Percentiles rank a stretch among this genome's conserved stretches.
phyloP scores from a whole-genome alignment of 805 yeast species.

The Yamadazyma laniorum region DNA sequence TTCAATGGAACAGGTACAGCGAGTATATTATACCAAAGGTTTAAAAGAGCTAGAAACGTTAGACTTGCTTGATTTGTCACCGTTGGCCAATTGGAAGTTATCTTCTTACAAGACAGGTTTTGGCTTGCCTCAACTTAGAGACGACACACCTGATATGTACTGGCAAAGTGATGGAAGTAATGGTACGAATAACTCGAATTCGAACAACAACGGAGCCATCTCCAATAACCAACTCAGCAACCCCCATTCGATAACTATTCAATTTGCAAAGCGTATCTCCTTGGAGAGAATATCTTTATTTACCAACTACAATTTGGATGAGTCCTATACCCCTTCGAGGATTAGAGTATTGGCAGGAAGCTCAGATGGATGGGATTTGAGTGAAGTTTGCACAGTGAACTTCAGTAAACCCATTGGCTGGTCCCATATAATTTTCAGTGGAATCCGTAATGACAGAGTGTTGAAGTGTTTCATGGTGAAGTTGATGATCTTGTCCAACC shows the following conservation, averaged over 20 bases:
- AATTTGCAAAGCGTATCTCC: slow-evolving; percentile 73
- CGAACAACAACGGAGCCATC: slow-evolving; percentile 19
- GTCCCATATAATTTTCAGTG: slow-evolving; percentile 62
- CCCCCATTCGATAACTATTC: slow-evolving; percentile 80
- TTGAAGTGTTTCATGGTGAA: slow-evolving; percentile 67
- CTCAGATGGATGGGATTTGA: slow-evolving; percentile 69
- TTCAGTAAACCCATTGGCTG: slow-evolving; percentile 74
- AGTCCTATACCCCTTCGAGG: slow-evolving; percentile 85
- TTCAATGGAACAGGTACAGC: slow-evolving; percentile 38
- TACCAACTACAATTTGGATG: slow-evolving; percentile 71
- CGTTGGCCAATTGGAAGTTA: slow-evolving; percentile 79
- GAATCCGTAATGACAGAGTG: slow-evolving; percentile 51
- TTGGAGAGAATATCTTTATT: slow-evolving; percentile 68
- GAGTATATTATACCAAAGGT: slow-evolving; percentile 45
- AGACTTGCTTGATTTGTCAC: slow-evolving; percentile 73
- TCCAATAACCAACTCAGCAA: slow-evolving; percentile 45
- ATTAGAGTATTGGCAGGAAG: slow-evolving; percentile 69
- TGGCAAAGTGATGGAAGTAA: slow-evolving; percentile 93
- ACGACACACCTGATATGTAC: slow-evolving; percentile 65
- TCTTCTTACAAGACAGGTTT: slow-evolving; percentile 73
- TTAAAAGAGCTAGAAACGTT: slow-evolving; percentile 52
- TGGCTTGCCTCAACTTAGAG: slow-evolving; percentile 70
- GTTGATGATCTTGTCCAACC: slow-evolving; percentile 67
- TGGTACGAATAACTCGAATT: slow-evolving; percentile 24
- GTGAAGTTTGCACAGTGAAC: slow-evolving; percentile 59